Conservation (phyloP, 1,284 basidiomycete genomes). For the Gastroboletus turbinatus region DNA sequence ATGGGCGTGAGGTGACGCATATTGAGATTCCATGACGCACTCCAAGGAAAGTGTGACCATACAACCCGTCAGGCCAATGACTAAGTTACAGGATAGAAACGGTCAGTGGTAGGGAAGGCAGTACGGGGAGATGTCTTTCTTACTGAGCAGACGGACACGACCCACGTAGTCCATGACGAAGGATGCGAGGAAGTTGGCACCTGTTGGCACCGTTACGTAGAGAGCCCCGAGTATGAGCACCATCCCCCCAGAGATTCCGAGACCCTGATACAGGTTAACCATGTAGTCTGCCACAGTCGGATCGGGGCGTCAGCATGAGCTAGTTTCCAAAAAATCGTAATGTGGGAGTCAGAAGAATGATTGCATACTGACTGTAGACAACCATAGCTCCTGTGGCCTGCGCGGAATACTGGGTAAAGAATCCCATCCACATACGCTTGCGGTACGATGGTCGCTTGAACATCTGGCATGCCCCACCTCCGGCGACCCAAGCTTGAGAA, state of each 20-base stretch:
- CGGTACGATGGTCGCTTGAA: conserved; percentile 15
- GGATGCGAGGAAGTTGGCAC: not conserved
- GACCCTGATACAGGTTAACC: not conserved
- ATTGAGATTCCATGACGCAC: not conserved
- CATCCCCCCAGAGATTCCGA: not conserved
- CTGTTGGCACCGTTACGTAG: not conserved
- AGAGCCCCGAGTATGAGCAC: not conserved
- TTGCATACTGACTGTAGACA: conserved; percentile 10
- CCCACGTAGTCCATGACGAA: conserved; percentile 2
- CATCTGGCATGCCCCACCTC: conserved; percentile 10
- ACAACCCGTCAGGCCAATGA: not conserved
- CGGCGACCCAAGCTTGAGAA: conserved; percentile 8
- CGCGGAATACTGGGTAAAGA: conserved; percentile 16
- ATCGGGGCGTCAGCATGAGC: not conserved
- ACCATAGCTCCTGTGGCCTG: conserved; percentile 19
- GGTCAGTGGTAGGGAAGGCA: not conserved
- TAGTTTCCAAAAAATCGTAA: not conserved
- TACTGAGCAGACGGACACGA: conserved; percentile 2
- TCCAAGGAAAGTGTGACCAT: not conserved
- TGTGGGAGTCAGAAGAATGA: not conserved
- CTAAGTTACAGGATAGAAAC: not conserved
- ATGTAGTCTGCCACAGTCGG: not conserved
- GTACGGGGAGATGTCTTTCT: not conserved
- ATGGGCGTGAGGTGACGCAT: not conserved
- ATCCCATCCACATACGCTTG: conserved; percentile 18